Percentiles rank a stretch among this genome's conserved stretches.
phyloP scores from a whole-genome alignment of 306 rosid genomes.

The Rosa persica region DNA sequence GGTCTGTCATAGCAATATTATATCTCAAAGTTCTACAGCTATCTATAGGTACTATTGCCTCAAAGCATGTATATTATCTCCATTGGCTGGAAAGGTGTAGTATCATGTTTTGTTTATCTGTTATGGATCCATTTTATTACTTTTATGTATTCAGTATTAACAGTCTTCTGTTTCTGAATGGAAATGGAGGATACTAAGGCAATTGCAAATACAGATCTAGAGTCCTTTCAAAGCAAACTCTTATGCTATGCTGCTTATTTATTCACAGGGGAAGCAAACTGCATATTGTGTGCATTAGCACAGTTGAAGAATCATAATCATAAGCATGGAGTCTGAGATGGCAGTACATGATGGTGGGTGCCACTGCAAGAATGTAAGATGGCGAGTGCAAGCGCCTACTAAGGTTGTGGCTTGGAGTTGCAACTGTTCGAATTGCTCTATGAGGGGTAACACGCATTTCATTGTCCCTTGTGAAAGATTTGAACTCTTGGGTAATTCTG shows the following conservation, averaged over 20 bases:
- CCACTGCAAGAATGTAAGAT: constrained; percentile 78
- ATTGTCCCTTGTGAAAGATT: constrained; percentile 57
- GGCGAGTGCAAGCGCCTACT: constrained; percentile 63
- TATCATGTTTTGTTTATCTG: not conserved
- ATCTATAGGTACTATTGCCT: not conserved
- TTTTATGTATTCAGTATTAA: not conserved
- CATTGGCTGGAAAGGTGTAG: not conserved
- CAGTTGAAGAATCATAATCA: constrained; percentile 14
- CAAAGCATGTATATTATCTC: not conserved
- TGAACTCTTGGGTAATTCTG: constrained; percentile 62
- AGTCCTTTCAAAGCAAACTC: not conserved
- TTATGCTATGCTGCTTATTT: not conserved
- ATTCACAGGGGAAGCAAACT: not conserved
- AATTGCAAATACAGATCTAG: not conserved
- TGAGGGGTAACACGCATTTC: constrained; percentile 68
- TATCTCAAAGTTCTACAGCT: not conserved
- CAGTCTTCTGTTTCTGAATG: not conserved
- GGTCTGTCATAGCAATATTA: not conserved
- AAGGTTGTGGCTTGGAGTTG: constrained; percentile 77
- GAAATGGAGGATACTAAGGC: not conserved
- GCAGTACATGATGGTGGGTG: constrained; percentile 79
- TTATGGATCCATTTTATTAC: not conserved
- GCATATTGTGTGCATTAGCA: not conserved
- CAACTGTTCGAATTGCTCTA: constrained; percentile 73
- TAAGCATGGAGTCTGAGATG: constrained; percentile 53